A percentile compares a stretch with the other conserved stretches of the same genome.
These are phyloP conservation scores for Cutaneotrichosporon sp. DNA, from an alignment of 1,284 basidiomycete genomes.

Conservation along the genomic window DNA sequence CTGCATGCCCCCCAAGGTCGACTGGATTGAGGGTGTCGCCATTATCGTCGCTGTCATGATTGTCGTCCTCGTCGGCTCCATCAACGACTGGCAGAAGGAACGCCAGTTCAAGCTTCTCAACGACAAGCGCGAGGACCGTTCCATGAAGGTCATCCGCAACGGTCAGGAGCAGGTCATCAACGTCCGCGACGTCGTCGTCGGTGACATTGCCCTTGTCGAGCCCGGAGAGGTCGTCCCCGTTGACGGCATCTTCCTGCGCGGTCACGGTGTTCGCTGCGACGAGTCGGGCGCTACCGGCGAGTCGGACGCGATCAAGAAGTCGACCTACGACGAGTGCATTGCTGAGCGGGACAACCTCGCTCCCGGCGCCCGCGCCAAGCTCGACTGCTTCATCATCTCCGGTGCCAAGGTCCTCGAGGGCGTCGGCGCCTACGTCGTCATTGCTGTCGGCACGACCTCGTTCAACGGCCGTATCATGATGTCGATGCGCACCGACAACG, in stretches of 20 bases:
- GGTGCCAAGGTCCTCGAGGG: conserved; percentile 96
- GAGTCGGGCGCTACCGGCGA: conserved; percentile 97
- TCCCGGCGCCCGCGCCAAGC: conserved; percentile 59
- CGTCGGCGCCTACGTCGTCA: conserved; percentile 87
- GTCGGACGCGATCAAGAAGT: conserved; percentile 90
- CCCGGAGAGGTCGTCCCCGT: conserved; percentile 95
- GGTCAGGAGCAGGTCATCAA: conserved; percentile 79
- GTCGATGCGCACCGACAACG: conserved; percentile 54
- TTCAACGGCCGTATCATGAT: conserved; percentile 98
- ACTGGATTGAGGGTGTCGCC: conserved; percentile 98
- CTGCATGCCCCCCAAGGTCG: conserved; percentile 62
- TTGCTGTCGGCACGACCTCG: conserved; percentile 85
- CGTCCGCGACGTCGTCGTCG: conserved; percentile 86
- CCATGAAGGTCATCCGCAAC: conserved; percentile 85
- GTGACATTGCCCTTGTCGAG: conserved; percentile 87
- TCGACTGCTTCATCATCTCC: conserved; percentile 89
- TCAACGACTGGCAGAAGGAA: conserved; percentile 85
- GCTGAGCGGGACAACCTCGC: conserved; percentile 53
- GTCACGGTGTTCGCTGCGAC: conserved; percentile 94
- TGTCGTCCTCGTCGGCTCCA: conserved; percentile 54
- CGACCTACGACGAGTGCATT: conserved; percentile 75
- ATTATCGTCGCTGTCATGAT: conserved; percentile 91
- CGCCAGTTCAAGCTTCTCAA: conserved; percentile 90
- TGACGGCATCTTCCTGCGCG: conserved; percentile 89
- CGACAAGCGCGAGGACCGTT: conserved; percentile 93